phyloP scores from a whole-genome alignment of 805 yeast species.

The Candida andamanensis region DNA sequence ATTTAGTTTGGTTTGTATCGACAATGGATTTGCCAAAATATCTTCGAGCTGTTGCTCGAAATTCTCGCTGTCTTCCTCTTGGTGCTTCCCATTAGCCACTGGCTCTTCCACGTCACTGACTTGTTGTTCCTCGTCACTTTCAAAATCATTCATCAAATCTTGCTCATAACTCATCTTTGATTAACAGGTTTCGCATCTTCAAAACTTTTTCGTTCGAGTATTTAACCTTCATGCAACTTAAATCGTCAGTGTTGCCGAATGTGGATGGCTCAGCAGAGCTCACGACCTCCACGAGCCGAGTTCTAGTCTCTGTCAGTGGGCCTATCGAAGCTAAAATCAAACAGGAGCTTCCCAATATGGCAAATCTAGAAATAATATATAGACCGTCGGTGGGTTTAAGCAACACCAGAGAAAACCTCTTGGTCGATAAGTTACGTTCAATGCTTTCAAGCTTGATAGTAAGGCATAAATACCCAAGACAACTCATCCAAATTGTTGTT shows the following conservation, averaged over 20 bases:
- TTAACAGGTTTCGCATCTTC: not conserved
- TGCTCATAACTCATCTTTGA: constrained; percentile 30
- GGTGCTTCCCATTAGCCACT: not conserved
- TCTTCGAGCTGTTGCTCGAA: constrained; percentile 5
- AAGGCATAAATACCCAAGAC: constrained; percentile 70
- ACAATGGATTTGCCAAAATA: constrained; percentile 9
- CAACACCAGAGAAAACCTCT: constrained; percentile 64
- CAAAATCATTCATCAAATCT: constrained; percentile 40
- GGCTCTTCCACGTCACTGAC: constrained; percentile 1
- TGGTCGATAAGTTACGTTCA: constrained; percentile 66
- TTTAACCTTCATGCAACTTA: constrained; percentile 16
- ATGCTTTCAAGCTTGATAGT: constrained; percentile 58
- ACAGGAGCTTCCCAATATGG: constrained; percentile 77
- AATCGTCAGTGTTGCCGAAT: constrained; percentile 38
- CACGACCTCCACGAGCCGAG: constrained; percentile 46
- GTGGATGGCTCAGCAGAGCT: constrained; percentile 81
- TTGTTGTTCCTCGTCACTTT: constrained; percentile 6
- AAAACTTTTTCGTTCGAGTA: not conserved
- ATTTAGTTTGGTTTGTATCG: constrained; percentile 7
- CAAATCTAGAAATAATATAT: constrained; percentile 72
- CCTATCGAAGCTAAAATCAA: constrained; percentile 82
- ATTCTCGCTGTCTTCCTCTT: constrained; percentile 1
- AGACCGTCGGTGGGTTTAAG: constrained; percentile 77
- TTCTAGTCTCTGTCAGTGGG: constrained; percentile 78
- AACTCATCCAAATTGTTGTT: constrained; percentile 42